Base-by-base conservation (phyloP, 306 rosid genomes). In the Trichosanthes truncata region DNA sequence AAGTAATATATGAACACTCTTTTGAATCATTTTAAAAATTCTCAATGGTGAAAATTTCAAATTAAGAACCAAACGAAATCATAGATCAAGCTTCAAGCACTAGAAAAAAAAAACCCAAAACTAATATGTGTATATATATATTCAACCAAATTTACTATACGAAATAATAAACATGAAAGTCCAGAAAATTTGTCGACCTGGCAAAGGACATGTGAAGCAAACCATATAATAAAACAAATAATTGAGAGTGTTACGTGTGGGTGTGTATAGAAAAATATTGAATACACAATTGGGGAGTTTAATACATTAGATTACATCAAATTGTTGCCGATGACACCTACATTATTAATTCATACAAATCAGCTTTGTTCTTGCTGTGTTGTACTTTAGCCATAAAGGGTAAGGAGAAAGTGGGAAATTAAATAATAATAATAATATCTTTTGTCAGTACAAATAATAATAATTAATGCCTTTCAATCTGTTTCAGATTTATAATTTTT, bases 271-370 rank as follows among this genome's bases (percentile, higher is more conserved):
- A 33, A 65, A 4, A 36, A 36, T 66, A 17, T 36, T 9, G 40
- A 18, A 17, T 23, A 7, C 5, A 65, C 46, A 35, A 1, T 18
- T 65, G 74, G 35, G 10, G 20, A 40, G 57, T 72, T 23, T 72
- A 72, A 71, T 72, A 25, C 55, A 43, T 23, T 43, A 71, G 38
- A 45, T 72, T 72, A 72, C 77, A 72, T 46, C 77, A 72, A 72
- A 72, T 72, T 25, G 20, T 71, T 43, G 40, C 57, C 0, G 25
- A 13, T 45, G 40, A 71, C 77, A 71, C 57, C 76, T 10, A 68
- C 52, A 38, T 38, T 38, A 68, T 68, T 68, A 66, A 66, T 66
- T 33, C 26, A 66, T 36, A 66, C 48, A 36, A 33, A 66, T 66
- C 48, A 66, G 73, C 48, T 36, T 66, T 66, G 15, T 66, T 35